These are phyloP conservation scores for Murraya koenigii DNA, from an alignment of 345 rosid genomes.

Conservation along the genomic window DNA sequence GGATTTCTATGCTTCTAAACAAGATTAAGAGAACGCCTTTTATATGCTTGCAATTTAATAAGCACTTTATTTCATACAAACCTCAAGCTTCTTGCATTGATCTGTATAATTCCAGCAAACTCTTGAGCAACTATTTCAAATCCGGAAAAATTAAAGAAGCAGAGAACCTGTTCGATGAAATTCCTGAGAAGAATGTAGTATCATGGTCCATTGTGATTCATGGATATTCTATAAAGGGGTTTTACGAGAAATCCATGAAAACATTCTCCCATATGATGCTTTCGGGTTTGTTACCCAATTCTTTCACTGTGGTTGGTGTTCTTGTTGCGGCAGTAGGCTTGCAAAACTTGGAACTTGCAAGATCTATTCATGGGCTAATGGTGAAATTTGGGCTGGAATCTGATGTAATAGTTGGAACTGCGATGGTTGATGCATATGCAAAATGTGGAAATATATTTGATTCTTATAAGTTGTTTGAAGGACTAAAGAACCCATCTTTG, in stretches of 20 bases:
- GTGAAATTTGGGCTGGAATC: slow-evolving; percentile 28
- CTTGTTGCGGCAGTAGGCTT: slow-evolving; percentile 30
- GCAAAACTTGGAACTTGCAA: slow-evolving; percentile 16
- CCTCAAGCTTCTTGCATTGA: background rate
- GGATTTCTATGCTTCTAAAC: slow-evolving; percentile 5
- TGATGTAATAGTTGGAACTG: slow-evolving; percentile 34
- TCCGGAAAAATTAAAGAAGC: slow-evolving; percentile 28
- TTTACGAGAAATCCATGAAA: slow-evolving; percentile 19
- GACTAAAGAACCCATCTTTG: slow-evolving; percentile 30
- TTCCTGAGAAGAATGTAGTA: slow-evolving; percentile 32
- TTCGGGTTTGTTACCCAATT: slow-evolving; percentile 33
- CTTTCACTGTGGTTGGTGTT: slow-evolving; percentile 44
- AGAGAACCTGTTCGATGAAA: slow-evolving; percentile 34
- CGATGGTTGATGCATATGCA: slow-evolving; percentile 38
- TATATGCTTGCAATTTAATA: background rate
- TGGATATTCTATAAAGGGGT: slow-evolving; percentile 40
- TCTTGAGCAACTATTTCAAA: slow-evolving; percentile 25
- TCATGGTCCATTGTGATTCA: slow-evolving; percentile 44
- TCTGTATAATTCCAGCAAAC: slow-evolving; percentile 11
- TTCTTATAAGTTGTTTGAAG: slow-evolving; percentile 30
- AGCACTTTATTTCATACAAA: slow-evolving; percentile 5
- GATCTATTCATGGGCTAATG: slow-evolving; percentile 34
- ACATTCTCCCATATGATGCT: slow-evolving; percentile 35
- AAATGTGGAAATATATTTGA: slow-evolving; percentile 30
- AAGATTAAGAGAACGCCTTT: slow-evolving; percentile 10